A percentile compares a stretch with the other conserved stretches of the same genome.
Evolutionary conservation across 1,139 yeast genomes (phyloP).

Genomic region (Protomyces lactucae-debilis): DNA sequence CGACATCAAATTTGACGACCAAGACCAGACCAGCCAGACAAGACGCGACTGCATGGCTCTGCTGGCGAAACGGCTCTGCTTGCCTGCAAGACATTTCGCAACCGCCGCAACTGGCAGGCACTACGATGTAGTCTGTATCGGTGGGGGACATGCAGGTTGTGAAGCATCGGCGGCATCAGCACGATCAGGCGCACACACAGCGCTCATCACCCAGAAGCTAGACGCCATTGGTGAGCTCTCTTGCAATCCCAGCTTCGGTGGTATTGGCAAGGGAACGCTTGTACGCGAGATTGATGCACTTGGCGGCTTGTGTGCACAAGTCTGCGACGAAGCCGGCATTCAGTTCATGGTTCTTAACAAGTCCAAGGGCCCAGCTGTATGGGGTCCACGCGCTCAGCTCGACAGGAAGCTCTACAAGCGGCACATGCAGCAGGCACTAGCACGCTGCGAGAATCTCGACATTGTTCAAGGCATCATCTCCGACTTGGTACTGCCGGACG

Average conservation of each 20-base stretch:
- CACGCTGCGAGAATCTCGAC: conserved; percentile 53
- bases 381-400: conserved; percentile 98
- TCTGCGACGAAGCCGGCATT: conserved; percentile 89
- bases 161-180: conserved; percentile 97
- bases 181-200: conserved; percentile 67
- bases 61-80: neutral
- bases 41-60: neutral
- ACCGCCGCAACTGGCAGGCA: neutral
- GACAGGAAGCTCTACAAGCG: conserved; percentile 72
- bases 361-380: conserved; percentile 93
- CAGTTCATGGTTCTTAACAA: conserved; percentile 83
- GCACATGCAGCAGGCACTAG: conserved; percentile 72
- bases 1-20: too few relatives aligned
- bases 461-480: conserved; percentile 74
- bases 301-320: conserved; percentile 81
- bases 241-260: conserved; percentile 97
- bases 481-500: conserved; percentile 61
- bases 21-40: too few relatives aligned
- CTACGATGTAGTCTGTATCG: conserved; percentile 65
- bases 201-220: conserved; percentile 70
- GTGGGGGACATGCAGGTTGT: conserved; percentile 99
- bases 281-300: conserved; percentile 91
- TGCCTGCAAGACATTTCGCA: neutral
- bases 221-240: conserved; percentile 58
- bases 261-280: conserved; percentile 94